A percentile compares a stretch with the other conserved stretches of the same genome.
phyloP scores from a whole-genome alignment of 352 stramenopile species.

The Pythium myriotylum region DNA sequence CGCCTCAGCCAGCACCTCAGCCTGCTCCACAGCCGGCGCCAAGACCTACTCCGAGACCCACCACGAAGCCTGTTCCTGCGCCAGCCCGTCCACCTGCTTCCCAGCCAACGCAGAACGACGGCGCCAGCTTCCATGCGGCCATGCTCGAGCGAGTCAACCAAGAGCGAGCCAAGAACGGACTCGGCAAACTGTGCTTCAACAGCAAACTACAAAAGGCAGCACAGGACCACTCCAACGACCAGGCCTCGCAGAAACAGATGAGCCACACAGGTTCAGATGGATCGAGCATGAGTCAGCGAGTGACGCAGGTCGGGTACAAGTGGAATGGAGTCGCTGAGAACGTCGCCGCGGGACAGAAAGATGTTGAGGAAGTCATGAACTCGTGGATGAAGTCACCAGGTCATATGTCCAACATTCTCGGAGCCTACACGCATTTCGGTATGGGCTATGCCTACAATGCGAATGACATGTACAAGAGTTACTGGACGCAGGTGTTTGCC shows the following conservation, averaged over 20 bases:
- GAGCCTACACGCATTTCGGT: conserved; percentile 44
- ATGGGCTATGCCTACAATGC: conserved; percentile 39
- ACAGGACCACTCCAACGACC: conserved; percentile 44
- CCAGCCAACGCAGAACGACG: neutral
- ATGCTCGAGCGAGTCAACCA: conserved; percentile 7
- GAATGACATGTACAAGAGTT: conserved; percentile 34
- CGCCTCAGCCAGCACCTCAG: too few species aligned
- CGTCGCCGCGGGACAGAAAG: conserved; percentile 6
- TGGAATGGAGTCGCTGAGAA: conserved; percentile 5
- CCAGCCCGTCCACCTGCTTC: too few species aligned
- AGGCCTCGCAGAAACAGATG: conserved; percentile 44
- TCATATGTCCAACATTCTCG: conserved; percentile 46
- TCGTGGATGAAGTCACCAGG: conserved; percentile 31
- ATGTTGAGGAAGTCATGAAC: conserved; percentile 10
- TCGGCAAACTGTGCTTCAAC: conserved; percentile 38
- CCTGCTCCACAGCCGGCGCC: too few species aligned
- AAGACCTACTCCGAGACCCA: too few species aligned
- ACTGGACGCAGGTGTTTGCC: conserved; percentile 62
- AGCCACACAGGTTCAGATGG: conserved; percentile 44
- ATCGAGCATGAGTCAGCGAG: conserved; percentile 30
- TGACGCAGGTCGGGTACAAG: neutral
- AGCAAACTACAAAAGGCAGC: conserved; percentile 38
- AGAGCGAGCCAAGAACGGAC: conserved; percentile 39
- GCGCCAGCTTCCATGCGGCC: neutral
- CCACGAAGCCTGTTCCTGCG: too few species aligned